These are phyloP conservation scores for Bryoerythrophyllum caledonicum DNA, from an alignment of 225 moss, liverwort and hornwort genomes.

Conservation along the genomic window DNA sequence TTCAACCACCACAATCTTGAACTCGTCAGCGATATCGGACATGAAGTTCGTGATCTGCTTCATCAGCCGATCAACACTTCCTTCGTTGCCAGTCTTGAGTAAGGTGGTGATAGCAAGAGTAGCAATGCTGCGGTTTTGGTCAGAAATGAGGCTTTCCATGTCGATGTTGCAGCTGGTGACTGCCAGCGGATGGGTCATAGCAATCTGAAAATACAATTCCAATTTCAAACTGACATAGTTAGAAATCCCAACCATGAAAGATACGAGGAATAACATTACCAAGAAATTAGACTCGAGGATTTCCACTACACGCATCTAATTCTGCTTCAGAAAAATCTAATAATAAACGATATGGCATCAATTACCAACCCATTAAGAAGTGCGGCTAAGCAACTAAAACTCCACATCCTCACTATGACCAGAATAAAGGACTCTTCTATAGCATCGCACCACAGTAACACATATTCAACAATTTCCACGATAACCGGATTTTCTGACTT, in stretches of 20 bases:
- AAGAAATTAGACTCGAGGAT: not conserved
- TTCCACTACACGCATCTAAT: not conserved
- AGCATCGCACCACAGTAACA: constrained; percentile 1
- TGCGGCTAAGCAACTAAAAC: not conserved
- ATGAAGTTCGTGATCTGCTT: constrained; percentile 96
- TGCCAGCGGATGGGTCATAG: constrained; percentile 84
- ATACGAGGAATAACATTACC: not conserved
- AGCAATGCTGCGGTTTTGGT: constrained; percentile 92
- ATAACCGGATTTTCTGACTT: not conserved
- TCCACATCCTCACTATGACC: not conserved
- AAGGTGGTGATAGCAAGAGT: constrained; percentile 92
- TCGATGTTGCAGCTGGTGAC: constrained; percentile 94
- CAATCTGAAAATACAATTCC: constrained; percentile 55
- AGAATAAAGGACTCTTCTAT: not conserved
- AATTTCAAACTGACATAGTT: not conserved
- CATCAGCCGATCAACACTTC: constrained; percentile 93
- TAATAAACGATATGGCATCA: not conserved
- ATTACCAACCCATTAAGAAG: not conserved
- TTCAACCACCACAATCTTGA: constrained; percentile 96
- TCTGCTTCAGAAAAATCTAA: not conserved
- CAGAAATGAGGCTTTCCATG: constrained; percentile 93
- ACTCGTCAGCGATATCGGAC: constrained; percentile 92
- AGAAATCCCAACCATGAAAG: not conserved
- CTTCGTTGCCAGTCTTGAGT: constrained; percentile 91
- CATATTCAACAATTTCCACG: not conserved